Evolutionary conservation across 306 rosid genomes (phyloP).

Genomic region (Psophocarpus tetragonolobus): DNA sequence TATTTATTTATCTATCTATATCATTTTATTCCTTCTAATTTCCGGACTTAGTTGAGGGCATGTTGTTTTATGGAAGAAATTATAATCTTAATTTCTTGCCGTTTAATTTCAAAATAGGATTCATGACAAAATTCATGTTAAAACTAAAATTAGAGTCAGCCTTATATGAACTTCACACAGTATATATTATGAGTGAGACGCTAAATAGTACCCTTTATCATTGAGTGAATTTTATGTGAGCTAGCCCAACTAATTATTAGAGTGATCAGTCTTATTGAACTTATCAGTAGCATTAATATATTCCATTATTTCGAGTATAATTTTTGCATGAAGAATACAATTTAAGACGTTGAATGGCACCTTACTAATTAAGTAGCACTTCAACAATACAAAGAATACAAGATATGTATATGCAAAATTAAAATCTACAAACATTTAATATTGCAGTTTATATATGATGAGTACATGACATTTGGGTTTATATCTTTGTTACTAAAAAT

Average conservation of each 20-base stretch:
- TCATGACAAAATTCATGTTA: background rate
- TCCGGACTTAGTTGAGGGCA: background rate
- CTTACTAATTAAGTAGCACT: background rate
- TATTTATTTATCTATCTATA: too few species aligned
- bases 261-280: background rate
- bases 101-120: background rate
- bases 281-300: background rate
- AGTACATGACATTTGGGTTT: background rate
- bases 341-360: background rate
- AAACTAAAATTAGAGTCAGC: too few species aligned
- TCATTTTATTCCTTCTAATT: background rate
- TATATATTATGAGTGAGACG: too few species aligned
- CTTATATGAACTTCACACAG: too few species aligned
- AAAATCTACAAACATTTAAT: conserved; percentile 16
- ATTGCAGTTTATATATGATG: background rate
- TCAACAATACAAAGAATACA: conserved; percentile 28
- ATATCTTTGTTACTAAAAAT: background rate
- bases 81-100: background rate
- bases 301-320: background rate
- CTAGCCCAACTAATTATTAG: background rate
- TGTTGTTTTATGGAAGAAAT: too few species aligned
- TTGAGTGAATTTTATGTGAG: background rate
- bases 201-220: background rate
- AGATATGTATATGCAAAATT: background rate
- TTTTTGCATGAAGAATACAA: background rate